Percentiles rank a stretch among this genome's conserved stretches.
These are phyloP conservation scores for Boletellus deceptivus DNA, from an alignment of 1,284 basidiomycete genomes.

Conservation along the genomic window DNA sequence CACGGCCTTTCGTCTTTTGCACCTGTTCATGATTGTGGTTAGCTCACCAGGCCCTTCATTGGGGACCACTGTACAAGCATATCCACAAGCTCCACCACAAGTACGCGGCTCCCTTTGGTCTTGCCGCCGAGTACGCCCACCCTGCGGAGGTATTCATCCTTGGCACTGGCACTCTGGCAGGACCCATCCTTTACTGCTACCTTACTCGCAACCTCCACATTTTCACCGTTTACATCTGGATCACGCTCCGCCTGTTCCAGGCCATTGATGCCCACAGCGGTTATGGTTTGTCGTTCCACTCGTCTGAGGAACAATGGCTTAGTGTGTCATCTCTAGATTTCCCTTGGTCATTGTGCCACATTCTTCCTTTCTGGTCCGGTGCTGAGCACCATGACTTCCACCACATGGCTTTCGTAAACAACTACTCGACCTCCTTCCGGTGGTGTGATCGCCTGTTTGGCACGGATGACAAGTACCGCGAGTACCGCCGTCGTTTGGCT, in stretches of 20 bases:
- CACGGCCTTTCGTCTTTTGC: neutral
- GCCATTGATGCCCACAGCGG: slow-evolving; percentile 97
- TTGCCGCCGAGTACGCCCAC: slow-evolving; percentile 97
- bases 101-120: slow-evolving; percentile 94
- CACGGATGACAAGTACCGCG: slow-evolving; percentile 83
- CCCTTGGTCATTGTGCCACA: slow-evolving; percentile 95
- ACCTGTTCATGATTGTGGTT: slow-evolving; percentile 18
- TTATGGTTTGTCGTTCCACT: slow-evolving; percentile 58
- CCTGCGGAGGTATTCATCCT: slow-evolving; percentile 93
- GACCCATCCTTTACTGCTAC: slow-evolving; percentile 84
- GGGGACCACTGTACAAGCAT: slow-evolving; percentile 90
- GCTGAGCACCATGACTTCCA: slow-evolving; percentile 99
- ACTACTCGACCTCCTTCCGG: slow-evolving; percentile 89
- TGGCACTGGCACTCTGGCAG: slow-evolving; percentile 81
- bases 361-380: slow-evolving; percentile 96
- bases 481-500: slow-evolving; percentile 63
- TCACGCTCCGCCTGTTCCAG: slow-evolving; percentile 92
- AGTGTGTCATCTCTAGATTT: slow-evolving; percentile 57
- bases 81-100: slow-evolving; percentile 99
- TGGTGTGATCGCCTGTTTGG: slow-evolving; percentile 89
- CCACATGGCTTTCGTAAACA: slow-evolving; percentile 90
- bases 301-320: neutral
- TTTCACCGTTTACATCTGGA: slow-evolving; percentile 92
- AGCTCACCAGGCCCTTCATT: slow-evolving; percentile 92
- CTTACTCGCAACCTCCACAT: slow-evolving; percentile 81